Evolutionary conservation across 768 basidiomycete genomes (phyloP), one percentile per base, ranked within the genome.

Genomic region (Sarcomyxa edulis): DNA sequence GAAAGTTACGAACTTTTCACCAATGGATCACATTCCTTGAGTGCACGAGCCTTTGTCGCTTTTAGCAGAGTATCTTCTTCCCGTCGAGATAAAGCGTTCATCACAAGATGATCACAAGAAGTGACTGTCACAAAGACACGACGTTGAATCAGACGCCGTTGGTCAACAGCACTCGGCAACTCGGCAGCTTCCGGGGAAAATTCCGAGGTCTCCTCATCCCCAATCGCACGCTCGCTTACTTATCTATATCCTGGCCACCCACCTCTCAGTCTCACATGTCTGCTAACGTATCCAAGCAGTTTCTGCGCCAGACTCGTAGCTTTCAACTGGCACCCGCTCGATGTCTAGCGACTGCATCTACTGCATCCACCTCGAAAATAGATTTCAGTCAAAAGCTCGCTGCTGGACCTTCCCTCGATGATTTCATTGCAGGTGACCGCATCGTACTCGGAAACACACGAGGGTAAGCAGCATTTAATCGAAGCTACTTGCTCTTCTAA

Each of bases 31-130:
- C 90, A 93, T 57, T 87, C 83, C 50, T 76, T 80, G 53, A 92
- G 59, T 9, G 91, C 90, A 40, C 71, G 68, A 11, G 80, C 76
- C 54, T 92, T 93, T 7, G 87, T 84, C 16, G 84, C 68, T 59
- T 93, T 92, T 26, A 84, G 59, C 27, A 94, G 72, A 6, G 81
- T 82, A 31, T 94, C 90, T 56, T 94, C 90, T 64, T 93, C 90
- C 34, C 90, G 74, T 40, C 88, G 75, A 25, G 90, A 93, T 22
- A 93, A 75, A 28, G 88, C 73, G 59, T 90, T 80, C 90, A 92
- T 92, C n/a, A n/a, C n/a, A n/a, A n/a, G 25, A 32, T 37, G 39
- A 42, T 37, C 31, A 42, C 38, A 44, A 31, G 35, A 21, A 33
- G 31, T 18, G 31, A 15, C 23, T 25, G 40, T 44, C 21, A 20